Conservation (phyloP, 179 eudicot species). For the Pouteria campechiana region DNA sequence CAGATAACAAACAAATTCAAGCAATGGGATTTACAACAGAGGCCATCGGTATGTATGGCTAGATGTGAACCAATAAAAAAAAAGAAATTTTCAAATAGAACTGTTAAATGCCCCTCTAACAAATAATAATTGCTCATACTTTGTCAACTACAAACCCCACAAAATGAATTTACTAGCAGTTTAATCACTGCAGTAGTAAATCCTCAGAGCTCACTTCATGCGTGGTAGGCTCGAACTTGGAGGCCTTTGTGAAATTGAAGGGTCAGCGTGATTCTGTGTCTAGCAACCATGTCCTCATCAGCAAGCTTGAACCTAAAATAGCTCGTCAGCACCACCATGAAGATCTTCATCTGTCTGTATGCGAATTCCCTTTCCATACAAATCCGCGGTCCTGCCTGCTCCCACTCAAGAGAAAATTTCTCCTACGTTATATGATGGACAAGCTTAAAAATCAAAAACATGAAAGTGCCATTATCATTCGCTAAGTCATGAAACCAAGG, state of each 20-base stretch:
- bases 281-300: conserved; percentile 9
- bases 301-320: conserved; percentile 6
- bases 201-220: too few relatives aligned
- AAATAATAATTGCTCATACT: too few relatives aligned
- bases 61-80: too few relatives aligned
- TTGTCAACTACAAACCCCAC: too few relatives aligned
- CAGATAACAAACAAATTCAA: too few relatives aligned
- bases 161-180: too few relatives aligned
- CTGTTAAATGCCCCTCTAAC: too few relatives aligned
- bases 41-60: too few relatives aligned
- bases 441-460: too few relatives aligned
- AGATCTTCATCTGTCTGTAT: conserved; percentile 13
- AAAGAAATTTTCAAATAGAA: too few relatives aligned
- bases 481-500: not conserved
- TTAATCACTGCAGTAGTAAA: too few relatives aligned
- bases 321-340: conserved; percentile 4
- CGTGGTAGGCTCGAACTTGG: conserved; percentile 4
- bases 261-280: conserved; percentile 12
- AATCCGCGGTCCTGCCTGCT: conserved; percentile 14
- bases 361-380: conserved; percentile 12
- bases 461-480: not conserved
- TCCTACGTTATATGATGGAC: not conserved
- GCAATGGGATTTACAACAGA: too few relatives aligned
- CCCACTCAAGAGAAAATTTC: not conserved
- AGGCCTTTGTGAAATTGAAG: conserved; percentile 14